These are phyloP conservation scores for Galerina marginata DNA, from an alignment of 768 basidiomycete genomes.

Conservation along the genomic window DNA sequence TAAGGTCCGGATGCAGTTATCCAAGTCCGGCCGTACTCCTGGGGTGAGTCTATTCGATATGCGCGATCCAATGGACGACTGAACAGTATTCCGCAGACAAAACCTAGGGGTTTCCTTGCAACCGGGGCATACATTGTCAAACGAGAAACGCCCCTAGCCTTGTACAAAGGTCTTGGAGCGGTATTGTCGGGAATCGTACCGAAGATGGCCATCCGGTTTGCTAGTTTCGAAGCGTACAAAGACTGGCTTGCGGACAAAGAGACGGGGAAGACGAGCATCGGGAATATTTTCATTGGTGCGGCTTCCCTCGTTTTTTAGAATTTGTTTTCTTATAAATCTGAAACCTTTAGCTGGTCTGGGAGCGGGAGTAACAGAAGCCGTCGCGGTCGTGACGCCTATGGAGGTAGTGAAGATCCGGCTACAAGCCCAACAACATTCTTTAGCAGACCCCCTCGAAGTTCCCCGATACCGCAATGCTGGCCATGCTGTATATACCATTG, in stretches of 20 bases:
- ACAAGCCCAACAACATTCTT: constrained; percentile 96
- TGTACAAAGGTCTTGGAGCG: constrained; percentile 98
- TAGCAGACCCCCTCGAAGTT: constrained; percentile 92
- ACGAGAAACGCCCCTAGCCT: constrained; percentile 91
- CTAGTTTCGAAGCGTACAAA: constrained; percentile 97
- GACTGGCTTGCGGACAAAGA: constrained; percentile 72
- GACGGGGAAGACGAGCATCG: constrained; percentile 81
- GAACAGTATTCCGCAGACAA: constrained; percentile 62
- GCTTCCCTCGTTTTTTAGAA: constrained; percentile 9
- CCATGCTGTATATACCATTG: constrained; percentile 93
- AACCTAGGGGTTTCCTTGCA: constrained; percentile 89
- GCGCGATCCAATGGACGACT: neutral
- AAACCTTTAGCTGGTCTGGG: constrained; percentile 79
- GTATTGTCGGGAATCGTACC: constrained; percentile 97
- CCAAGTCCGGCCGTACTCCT: constrained; percentile 72
- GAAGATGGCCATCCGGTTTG: constrained; percentile 99
- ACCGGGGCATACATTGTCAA: constrained; percentile 88
- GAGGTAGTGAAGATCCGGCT: constrained; percentile 98
- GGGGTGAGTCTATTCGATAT: constrained; percentile 69
- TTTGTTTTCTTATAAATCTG: neutral
- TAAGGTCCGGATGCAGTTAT: constrained; percentile 99
- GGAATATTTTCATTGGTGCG: constrained; percentile 87
- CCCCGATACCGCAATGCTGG: constrained; percentile 97
- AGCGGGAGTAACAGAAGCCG: constrained; percentile 94
- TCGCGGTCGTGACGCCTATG: constrained; percentile 97